Evolutionary conservation across 2,329 filamentous ascomycete species (phyloP), one percentile per base, ranked within the genome.

Genomic region (Metarhizium rileyi): DNA sequence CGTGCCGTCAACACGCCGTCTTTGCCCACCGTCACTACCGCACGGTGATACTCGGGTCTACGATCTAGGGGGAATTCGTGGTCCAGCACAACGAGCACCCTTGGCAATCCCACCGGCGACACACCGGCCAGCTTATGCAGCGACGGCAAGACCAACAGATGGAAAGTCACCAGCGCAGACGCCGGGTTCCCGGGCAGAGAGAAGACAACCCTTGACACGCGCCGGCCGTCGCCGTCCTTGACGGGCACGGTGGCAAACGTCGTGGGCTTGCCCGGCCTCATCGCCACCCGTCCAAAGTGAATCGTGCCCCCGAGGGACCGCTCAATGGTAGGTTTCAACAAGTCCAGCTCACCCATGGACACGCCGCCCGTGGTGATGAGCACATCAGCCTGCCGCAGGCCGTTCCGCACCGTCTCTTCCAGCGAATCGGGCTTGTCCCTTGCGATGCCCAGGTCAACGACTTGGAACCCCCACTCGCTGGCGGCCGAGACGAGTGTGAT

Each of bases 211-310:
- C 87, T 90, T 1, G 70, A 71, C 23, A 80, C 66, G 43, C 82
- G 76, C 38, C 78, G 71, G 20, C 82, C 80, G 2, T 60, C 62
- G 53, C 78, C 77, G 52, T 79, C 72, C 65, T 83, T 83, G 36
- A 78, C 72, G 1, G 87, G 83, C 0, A 97, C 78, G 0, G 89
- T 96, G 2, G 93, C 93, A 65, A 98, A 98, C 0, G 93, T 98
- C 0, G 90, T 96, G 2, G 93, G 93, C 68, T 97, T 98, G 4
- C 93, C 93, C 0, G 93, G 93, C 71, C 98, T 98, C 93, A 98
- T 97, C 49, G 85, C 80, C 3, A 98, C 93, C 3, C 93, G 85
- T 23, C 93, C 93, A 59, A 98, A 98, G 67, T 96, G 93, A 56
- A 98, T 95, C 0, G 84, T 93, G 7, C 93, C 93, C 50, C 90